Evolutionary conservation across 1,139 yeast species (phyloP).

Genomic region (Pichiaceae sp.): DNA sequence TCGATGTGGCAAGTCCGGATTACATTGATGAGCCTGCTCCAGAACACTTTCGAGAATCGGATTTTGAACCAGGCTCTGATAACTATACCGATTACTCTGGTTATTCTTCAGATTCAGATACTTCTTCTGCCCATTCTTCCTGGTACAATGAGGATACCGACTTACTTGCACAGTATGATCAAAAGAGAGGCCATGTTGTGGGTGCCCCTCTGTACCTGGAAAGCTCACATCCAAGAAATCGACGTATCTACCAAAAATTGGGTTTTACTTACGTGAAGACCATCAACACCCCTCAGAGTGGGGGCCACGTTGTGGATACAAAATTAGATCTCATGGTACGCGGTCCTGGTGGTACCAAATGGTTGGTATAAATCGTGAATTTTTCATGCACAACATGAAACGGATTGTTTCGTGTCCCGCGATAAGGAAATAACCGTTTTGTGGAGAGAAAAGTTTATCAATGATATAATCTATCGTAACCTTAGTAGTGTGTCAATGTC

Average conservation of each 20-base stretch:
- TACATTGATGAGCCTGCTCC: conserved; percentile 5
- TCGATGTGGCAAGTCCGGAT: conserved; percentile 18
- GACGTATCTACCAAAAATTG: conserved; percentile 39
- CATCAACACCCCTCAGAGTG: conserved; percentile 30
- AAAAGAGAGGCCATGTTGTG: conserved; percentile 15
- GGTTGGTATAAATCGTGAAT: no score
- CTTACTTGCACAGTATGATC: conserved; percentile 22
- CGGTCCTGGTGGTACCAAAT: conserved; percentile 24
- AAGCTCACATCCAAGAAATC: conserved; percentile 42
- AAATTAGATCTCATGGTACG: conserved; percentile 36
- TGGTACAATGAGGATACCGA: conserved; percentile 25
- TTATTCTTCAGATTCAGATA: conserved; percentile 20
- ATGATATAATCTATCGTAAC: no score
- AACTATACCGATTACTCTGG: conserved; percentile 25
- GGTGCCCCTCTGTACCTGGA: conserved; percentile 35
- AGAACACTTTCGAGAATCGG: conserved; percentile 12
- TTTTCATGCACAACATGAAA: no score
- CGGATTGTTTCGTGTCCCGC: no score
- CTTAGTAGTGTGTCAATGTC: no score
- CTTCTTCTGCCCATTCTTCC: conserved; percentile 24
- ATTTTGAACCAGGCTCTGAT: conserved; percentile 23
- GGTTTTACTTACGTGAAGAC: conserved; percentile 39
- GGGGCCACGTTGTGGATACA: conserved; percentile 21
- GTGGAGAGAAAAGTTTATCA: no score
- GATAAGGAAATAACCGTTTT: no score